Percentiles rank a stretch among this genome's conserved stretches.
phyloP scores from a whole-genome alignment of 164 flowering plant species.

The Umbellularia californica region DNA sequence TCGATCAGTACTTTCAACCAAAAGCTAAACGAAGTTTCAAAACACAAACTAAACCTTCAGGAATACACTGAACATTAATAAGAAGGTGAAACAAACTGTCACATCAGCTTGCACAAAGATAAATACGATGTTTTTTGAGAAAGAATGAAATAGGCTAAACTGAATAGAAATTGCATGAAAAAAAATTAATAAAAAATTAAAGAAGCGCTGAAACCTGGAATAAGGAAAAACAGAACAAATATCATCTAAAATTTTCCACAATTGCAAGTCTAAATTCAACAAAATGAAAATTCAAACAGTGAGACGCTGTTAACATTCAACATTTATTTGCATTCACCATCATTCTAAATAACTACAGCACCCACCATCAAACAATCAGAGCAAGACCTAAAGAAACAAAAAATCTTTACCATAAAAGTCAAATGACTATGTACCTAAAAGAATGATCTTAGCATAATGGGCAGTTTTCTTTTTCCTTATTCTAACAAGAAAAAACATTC shows the following conservation, averaged over 20 bases:
- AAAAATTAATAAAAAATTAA: too few species aligned
- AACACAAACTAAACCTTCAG: background rate
- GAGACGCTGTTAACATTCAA: background rate
- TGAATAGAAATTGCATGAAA: too few species aligned
- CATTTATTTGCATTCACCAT: background rate
- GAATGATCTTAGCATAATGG: too few species aligned
- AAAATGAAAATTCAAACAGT: background rate
- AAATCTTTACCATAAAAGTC: background rate
- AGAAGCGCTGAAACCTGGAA: too few species aligned
- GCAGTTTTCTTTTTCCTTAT: too few species aligned
- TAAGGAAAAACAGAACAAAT: background rate
- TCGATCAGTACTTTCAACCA: background rate
- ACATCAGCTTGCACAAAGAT: background rate
- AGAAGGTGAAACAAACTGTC: background rate
- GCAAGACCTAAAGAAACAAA: background rate
- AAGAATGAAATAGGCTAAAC: too few species aligned
- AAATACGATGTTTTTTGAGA: too few species aligned
- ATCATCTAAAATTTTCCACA: background rate
- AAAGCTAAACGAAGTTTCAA: background rate
- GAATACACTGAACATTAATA: background rate
- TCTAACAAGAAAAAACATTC: too few species aligned
- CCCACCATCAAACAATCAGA: background rate
- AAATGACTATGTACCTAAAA: background rate
- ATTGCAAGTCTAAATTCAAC: background rate
- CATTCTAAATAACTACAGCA: background rate